Base-by-base conservation (phyloP, 2,329 filamentous ascomycete species). In the Dryadomyces quercivorus region DNA sequence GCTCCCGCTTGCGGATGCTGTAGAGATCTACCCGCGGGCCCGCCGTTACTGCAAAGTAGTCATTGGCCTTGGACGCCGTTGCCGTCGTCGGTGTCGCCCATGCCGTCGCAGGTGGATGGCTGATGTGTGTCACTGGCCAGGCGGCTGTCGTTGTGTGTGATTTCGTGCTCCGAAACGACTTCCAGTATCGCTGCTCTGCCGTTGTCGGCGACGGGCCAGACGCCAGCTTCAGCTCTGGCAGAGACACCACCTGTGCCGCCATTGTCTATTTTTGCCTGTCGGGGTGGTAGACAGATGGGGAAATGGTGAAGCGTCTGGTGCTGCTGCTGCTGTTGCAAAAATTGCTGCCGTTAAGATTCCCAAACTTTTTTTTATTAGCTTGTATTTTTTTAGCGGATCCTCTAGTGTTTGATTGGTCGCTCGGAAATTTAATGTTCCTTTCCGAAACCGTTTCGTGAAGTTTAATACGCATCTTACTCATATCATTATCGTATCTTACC, bases 181-280 rank as follows among this genome's bases (percentile, higher is more conserved):
- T 86, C 94, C 94, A 98, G 76, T 97, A 97, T 61, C 85, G 81
- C 72, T 97, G 91, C 73, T 98, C 93, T 36, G 91, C 85, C 6
- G 92, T 95, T 50, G 92, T 72, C 53, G 88, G 85, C 44, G 86
- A 84, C 55, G 90, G 90, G 51, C 88, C 88, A 59, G 86, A 80
- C 55, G 92, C 84, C 65, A 94, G 80, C 76, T 89, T 94, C 65
- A 94, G 74, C 68, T 85, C 85, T 68, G 84, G 83, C 61, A 95
- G 74, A 58, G 87, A 86, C 69, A 82, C 81, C 64, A 95, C 87
- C 73, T 89, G 84, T 64, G 90, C 87, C 63, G 91, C 90, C 90
- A 95, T 95, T 44, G 16, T 45, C 13, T 31, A 3, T 43, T 40
- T 36, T 26, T 22, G 34, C 20, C 21, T 22, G 34, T 40, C 34